Evolutionary conservation across 148 eudicot genomes (phyloP), one percentile per base, ranked within the genome.

Genomic region (Heliosperma pusillum): DNA sequence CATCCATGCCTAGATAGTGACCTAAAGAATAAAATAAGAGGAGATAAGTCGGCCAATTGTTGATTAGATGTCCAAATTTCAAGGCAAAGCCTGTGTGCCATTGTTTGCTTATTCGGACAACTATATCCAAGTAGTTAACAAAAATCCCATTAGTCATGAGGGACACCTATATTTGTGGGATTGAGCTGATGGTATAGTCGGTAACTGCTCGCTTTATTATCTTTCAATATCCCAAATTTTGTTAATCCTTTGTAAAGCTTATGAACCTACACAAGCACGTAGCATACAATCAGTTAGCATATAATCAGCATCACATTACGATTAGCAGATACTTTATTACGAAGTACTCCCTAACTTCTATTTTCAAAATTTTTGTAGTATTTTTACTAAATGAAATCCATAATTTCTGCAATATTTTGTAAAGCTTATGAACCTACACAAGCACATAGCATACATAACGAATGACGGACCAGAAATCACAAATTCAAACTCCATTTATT

Each of bases 1-100:
- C 97, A 79, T 94, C 98, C 96, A 91, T 94, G 74, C 98, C 98
- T 19, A 94, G 85, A 85, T 87, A 94, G 79, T 94, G 98, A 72
- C 98, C 98, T 94, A 76, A 2, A 72, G 29, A 77, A 70, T 25
- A 45, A 44, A 50, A 53, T 21, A 56, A 17, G 36, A 44, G 72
- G 60, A 25, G 68, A 52, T 74, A 22, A 62, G 76, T 69, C 11
- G 20, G 69, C 60, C n/a, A 42, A 50, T 24, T 20, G 22, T 29
- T 67, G 5, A 57, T 24, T 42, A 72, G 16, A 10, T 21, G 33
- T 44, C 66, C 40, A 55, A 75, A 30, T 26, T 57, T 30, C 13
- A 52, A 55, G 25, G 30, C 26, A 40, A 53, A 47, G 30, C 16
- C 72, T 27, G 1, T 55, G 36, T n/a, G 40, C 69, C 27, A 27